Evolutionary conservation across 225 moss, liverwort and hornwort species (phyloP).

Genomic region (Climacium dendroides): DNA sequence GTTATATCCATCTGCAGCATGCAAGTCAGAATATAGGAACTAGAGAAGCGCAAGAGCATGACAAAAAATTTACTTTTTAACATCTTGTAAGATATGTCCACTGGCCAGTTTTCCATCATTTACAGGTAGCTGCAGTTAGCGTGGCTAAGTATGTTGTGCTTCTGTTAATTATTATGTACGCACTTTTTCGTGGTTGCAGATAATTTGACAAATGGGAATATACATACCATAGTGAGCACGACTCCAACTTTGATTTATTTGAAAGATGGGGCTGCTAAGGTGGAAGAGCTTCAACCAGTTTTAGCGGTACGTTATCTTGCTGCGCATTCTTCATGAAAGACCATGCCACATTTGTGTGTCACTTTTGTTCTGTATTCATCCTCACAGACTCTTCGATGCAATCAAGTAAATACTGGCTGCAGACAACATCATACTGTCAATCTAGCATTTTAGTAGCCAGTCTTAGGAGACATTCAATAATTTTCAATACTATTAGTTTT

Average conservation of each 20-base stretch:
- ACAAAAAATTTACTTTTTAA: not conserved
- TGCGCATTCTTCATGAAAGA: not conserved
- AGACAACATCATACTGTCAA: not conserved
- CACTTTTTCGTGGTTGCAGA: constrained; percentile 8
- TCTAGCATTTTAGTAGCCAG: not conserved
- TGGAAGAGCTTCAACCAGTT: constrained; percentile 93
- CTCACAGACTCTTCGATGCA: not conserved
- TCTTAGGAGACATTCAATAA: not conserved
- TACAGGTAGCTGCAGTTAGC: not conserved
- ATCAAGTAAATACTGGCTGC: not conserved
- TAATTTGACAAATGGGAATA: constrained; percentile 75
- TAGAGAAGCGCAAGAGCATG: not conserved
- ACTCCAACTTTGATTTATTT: constrained; percentile 77
- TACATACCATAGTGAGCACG: constrained; percentile 71
- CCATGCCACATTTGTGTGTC: not conserved
- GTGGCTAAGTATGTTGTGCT: not conserved
- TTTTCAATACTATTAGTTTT: not conserved
- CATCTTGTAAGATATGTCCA: not conserved
- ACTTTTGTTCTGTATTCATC: not conserved
- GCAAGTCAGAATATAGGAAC: not conserved
- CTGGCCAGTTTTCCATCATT: not conserved
- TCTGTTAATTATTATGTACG: not conserved
- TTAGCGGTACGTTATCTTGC: constrained; percentile 44
- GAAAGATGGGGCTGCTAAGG: constrained; percentile 62
- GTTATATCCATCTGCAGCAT: not conserved